A percentile compares a stretch with the other conserved stretches of the same genome.
These are phyloP conservation scores for Pouteria glomerata DNA, from an alignment of 148 eudicot genomes.

Conservation along the genomic window DNA sequence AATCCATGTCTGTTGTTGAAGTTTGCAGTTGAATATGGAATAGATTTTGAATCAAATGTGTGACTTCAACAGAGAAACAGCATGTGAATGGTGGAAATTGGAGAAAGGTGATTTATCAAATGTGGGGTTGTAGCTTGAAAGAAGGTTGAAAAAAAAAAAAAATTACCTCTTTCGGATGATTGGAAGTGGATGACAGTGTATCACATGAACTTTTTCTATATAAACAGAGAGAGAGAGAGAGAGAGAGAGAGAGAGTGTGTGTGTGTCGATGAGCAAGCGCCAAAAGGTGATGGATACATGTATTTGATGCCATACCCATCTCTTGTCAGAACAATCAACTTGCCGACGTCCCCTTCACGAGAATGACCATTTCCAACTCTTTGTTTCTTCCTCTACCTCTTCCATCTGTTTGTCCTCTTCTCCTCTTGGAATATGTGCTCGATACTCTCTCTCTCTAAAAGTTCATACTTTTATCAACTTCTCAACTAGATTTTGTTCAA, in stretches of 20 bases:
- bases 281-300: slow-evolving; percentile 16
- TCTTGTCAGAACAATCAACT: slow-evolving; percentile 26
- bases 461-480: background rate
- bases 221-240: background rate
- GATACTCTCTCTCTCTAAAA: slow-evolving; percentile 20
- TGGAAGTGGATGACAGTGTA: slow-evolving; percentile 23
- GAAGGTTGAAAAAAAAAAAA: background rate
- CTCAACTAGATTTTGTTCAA: slow-evolving; percentile 5
- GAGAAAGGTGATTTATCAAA: background rate
- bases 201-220: slow-evolving; percentile 8
- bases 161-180: background rate
- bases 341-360: slow-evolving; percentile 41
- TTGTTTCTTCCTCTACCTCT: slow-evolving; percentile 26
- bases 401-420: slow-evolving; percentile 46
- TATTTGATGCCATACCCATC: slow-evolving; percentile 18
- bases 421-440: slow-evolving; percentile 53
- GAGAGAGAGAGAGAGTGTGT: background rate
- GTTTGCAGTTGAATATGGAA: background rate
- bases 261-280: background rate
- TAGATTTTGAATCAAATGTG: background rate
- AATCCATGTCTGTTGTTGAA: background rate
- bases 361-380: slow-evolving; percentile 51
- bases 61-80: background rate
- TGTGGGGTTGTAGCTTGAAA: background rate
- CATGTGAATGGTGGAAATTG: background rate